phyloP scores from a whole-genome alignment of 179 eudicot species.

The Silene noctiflora region DNA sequence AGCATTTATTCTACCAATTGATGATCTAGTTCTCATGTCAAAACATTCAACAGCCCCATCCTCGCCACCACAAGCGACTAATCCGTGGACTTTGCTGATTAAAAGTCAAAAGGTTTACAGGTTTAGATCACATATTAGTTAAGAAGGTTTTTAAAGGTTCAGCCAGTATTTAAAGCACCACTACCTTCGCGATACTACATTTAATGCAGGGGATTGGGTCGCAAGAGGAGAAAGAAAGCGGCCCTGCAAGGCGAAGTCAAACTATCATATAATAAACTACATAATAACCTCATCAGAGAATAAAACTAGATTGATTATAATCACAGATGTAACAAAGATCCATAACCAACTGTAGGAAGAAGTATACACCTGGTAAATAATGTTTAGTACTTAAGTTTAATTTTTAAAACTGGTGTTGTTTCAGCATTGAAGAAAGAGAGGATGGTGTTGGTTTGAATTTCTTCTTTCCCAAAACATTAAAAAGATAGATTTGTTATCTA shows the following conservation, averaged over 20 bases:
- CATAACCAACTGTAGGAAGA: neutral
- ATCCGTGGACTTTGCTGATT: constrained; percentile 77
- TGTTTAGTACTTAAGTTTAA: neutral
- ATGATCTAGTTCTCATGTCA: constrained; percentile 77
- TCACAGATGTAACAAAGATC: neutral
- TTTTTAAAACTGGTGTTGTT: neutral
- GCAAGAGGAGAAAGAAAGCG: constrained; percentile 77
- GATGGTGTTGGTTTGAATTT: neutral
- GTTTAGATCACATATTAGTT: neutral
- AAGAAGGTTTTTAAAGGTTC: neutral
- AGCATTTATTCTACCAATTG: constrained; percentile 76
- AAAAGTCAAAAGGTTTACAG: constrained; percentile 12
- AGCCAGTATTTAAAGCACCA: constrained; percentile 12
- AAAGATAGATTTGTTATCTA: too few species aligned
- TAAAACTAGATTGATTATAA: neutral
- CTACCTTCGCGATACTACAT: constrained; percentile 91
- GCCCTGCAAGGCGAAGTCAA: constrained; percentile 49
- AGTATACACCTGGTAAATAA: neutral
- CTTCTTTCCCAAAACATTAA: too few species aligned
- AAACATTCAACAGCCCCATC: constrained; percentile 98
- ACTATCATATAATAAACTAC: neutral
- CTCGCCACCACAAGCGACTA: constrained; percentile 96
- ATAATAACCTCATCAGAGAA: constrained; percentile 3
- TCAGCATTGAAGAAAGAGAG: neutral
- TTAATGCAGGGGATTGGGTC: constrained; percentile 80